A percentile compares a stretch with the other conserved stretches of the same genome.
phyloP scores from a whole-genome alignment of 495 filamentous ascomycete species.

The Daldinia vernicosa region DNA sequence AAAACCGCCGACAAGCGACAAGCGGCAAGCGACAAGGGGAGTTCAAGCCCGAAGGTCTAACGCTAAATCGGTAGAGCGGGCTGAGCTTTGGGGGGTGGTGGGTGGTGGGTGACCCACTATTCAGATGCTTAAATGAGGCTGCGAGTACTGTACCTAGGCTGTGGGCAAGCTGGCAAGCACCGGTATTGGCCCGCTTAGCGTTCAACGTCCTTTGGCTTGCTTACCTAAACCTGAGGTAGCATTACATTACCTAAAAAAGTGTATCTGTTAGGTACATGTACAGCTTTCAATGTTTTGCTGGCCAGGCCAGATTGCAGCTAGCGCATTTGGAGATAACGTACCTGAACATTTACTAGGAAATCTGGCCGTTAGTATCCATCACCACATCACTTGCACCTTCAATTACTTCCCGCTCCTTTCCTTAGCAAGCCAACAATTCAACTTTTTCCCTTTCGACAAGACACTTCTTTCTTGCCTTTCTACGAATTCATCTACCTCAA shows the following conservation, averaged over 20 bases:
- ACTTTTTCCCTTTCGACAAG: conserved; percentile 6
- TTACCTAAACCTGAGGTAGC: background rate
- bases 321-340: conserved; percentile 18
- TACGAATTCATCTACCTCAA: background rate
- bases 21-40: conserved; percentile 15
- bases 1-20: conserved; percentile 21
- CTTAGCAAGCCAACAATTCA: conserved; percentile 9
- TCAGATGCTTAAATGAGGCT: conserved; percentile 26
- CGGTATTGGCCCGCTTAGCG: conserved; percentile 10
- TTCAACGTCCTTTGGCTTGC: background rate
- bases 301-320: conserved; percentile 40
- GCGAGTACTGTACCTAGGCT: conserved; percentile 7
- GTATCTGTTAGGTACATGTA: background rate
- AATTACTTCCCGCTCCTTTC: conserved; percentile 4
- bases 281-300: background rate
- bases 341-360: conserved; percentile 36
- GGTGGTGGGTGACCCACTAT: conserved; percentile 27
- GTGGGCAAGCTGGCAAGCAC: conserved; percentile 3
- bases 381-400: conserved; percentile 22
- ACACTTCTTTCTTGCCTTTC: background rate
- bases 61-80: conserved; percentile 23
- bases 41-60: conserved; percentile 23
- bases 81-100: conserved; percentile 24
- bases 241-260: background rate
- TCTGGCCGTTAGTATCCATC: conserved; percentile 45